Conservation (phyloP, 257 asterid species). For the Penstemon newberryi region DNA sequence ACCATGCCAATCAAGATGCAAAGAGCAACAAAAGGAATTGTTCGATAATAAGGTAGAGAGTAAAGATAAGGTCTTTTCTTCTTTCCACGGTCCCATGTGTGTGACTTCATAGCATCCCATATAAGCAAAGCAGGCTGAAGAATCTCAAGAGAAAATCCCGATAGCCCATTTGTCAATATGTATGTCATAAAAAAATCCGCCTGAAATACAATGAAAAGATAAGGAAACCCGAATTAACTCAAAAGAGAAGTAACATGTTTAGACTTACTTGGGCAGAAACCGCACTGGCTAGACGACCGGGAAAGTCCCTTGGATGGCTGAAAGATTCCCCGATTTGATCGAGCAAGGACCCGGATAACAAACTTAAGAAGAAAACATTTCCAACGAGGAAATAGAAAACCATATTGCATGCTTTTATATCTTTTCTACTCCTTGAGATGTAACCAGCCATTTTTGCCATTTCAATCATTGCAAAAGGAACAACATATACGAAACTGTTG, state of each 20-base stretch:
- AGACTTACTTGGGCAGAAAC: slow-evolving; percentile 82
- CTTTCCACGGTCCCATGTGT: slow-evolving; percentile 66
- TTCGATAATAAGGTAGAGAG: slow-evolving; percentile 77
- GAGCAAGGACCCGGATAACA: slow-evolving; percentile 87
- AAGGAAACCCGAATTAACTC: not conserved
- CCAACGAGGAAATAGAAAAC: slow-evolving; percentile 91
- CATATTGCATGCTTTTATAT: slow-evolving; percentile 83
- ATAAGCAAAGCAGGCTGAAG: slow-evolving; percentile 94
- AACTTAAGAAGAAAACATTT: slow-evolving; percentile 80
- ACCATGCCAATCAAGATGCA: slow-evolving; percentile 85
- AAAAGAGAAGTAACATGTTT: not conserved
- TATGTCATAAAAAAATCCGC: slow-evolving; percentile 90
- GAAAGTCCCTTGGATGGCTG: slow-evolving; percentile 76
- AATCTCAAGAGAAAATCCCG: slow-evolving; percentile 88
- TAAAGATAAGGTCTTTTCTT: slow-evolving; percentile 65
- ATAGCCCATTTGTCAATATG: slow-evolving; percentile 83
- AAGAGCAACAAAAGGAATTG: slow-evolving; percentile 72
- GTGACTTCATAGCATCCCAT: slow-evolving; percentile 69
- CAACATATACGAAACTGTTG: slow-evolving; percentile 63
- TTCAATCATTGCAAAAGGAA: slow-evolving; percentile 74
- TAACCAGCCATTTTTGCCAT: slow-evolving; percentile 79
- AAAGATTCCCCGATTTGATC: slow-evolving; percentile 87
- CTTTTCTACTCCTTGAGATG: slow-evolving; percentile 74
- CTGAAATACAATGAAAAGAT: slow-evolving; percentile 38
- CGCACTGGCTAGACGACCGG: slow-evolving; percentile 82